phyloP scores from a whole-genome alignment of 768 basidiomycete genomes.

The Pisolithus tinctorius region DNA sequence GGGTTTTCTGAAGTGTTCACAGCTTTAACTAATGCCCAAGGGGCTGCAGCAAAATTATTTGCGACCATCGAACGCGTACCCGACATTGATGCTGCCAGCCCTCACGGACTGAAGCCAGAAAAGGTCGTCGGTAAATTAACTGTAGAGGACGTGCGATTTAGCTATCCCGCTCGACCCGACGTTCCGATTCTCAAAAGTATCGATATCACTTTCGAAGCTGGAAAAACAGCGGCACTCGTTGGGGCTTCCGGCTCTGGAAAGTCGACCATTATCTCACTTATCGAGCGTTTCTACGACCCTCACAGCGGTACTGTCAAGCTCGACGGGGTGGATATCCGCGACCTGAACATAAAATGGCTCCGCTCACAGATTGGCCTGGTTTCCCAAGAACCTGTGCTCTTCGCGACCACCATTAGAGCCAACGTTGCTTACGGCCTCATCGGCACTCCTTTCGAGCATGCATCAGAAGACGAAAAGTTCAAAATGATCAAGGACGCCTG shows the following conservation, averaged over 20 bases:
- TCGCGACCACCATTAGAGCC: slow-evolving; percentile 74
- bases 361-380: slow-evolving; percentile 72
- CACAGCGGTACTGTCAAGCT: slow-evolving; percentile 57
- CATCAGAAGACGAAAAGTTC: slow-evolving; percentile 67
- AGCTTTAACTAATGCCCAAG: slow-evolving; percentile 76
- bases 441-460: slow-evolving; percentile 59
- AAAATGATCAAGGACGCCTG: slow-evolving; percentile 78
- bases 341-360: slow-evolving; percentile 80
- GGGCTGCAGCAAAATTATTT: slow-evolving; percentile 86
- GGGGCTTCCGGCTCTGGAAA: slow-evolving; percentile 41
- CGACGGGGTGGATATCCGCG: slow-evolving; percentile 67
- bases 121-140: slow-evolving; percentile 62
- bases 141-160: slow-evolving; percentile 73
- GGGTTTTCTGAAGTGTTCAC: slow-evolving; percentile 4
- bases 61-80: slow-evolving; percentile 86
- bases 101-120: slow-evolving; percentile 62
- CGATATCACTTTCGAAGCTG: slow-evolving; percentile 59
- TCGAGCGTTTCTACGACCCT: slow-evolving; percentile 90
- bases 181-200: slow-evolving; percentile 76
- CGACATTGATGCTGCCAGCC: slow-evolving; percentile 71
- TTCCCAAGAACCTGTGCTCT: slow-evolving; percentile 69
- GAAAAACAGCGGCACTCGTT: slow-evolving; percentile 72
- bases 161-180: slow-evolving; percentile 77
- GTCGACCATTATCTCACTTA: slow-evolving; percentile 60
- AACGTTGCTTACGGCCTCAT: slow-evolving; percentile 87